Evolutionary conservation across 2,329 filamentous ascomycete species (phyloP).

Genomic region (Curvularia sp.): DNA sequence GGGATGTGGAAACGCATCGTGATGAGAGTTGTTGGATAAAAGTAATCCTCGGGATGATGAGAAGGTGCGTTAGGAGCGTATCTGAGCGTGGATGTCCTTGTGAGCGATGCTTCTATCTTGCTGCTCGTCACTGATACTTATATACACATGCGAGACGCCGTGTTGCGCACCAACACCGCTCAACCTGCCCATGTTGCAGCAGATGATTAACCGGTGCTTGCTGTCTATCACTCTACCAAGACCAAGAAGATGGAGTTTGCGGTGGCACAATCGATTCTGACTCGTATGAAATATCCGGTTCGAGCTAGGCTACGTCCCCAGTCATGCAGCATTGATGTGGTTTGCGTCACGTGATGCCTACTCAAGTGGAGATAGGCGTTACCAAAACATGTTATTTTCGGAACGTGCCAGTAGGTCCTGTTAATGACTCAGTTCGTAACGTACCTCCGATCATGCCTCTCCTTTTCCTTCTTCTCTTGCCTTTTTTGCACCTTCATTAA

Average conservation of each 20-base stretch:
- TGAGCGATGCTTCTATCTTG: not conserved
- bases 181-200: not conserved
- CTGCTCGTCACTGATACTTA: not conserved
- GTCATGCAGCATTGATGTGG: not conserved
- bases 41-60: not conserved
- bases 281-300: not conserved
- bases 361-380: not conserved
- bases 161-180: not conserved
- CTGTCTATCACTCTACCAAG: not conserved
- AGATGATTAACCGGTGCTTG: not conserved
- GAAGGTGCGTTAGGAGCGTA: not conserved
- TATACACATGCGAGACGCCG: not conserved
- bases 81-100: not conserved
- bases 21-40: not conserved
- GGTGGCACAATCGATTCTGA: not conserved
- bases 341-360: not conserved
- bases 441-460: too few relatives aligned
- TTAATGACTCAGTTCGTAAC: too few relatives aligned
- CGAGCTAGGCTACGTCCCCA: not conserved
- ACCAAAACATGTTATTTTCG: not conserved
- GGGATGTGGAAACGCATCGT: conserved; percentile 4
- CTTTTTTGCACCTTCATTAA: too few relatives aligned
- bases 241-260: not conserved
- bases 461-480: too few relatives aligned
- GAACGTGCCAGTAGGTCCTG: not conserved